These are phyloP conservation scores for Alternaria arbusti DNA, from an alignment of 2,329 filamentous ascomycete genomes.

Conservation along the genomic window DNA sequence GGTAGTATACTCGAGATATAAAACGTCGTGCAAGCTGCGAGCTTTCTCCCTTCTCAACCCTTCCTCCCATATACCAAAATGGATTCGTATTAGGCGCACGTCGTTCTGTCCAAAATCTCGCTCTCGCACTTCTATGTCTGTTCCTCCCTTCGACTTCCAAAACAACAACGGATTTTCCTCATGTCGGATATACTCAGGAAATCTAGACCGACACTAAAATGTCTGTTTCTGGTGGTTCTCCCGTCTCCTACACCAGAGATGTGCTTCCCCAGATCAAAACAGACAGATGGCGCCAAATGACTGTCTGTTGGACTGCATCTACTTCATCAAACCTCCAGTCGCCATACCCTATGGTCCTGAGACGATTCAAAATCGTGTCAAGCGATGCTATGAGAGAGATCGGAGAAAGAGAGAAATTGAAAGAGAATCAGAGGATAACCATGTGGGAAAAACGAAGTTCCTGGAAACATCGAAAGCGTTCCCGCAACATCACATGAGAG, in stretches of 20 bases:
- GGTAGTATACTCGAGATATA: neutral
- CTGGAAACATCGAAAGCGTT: neutral
- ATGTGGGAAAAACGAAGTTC: neutral
- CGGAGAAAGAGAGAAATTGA: neutral
- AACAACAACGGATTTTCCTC: accelerated
- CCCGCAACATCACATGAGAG: neutral
- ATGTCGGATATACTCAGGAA: neutral
- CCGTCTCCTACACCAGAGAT: no score
- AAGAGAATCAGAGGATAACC: no score
- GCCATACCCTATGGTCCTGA: no score
- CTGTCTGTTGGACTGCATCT: neutral
- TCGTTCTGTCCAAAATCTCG: neutral
- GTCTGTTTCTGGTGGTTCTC: neutral
- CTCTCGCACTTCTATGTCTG: no score
- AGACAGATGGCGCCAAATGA: no score
- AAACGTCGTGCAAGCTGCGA: neutral
- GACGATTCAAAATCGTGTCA: no score
- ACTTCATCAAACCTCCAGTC: neutral
- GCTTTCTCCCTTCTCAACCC: neutral
- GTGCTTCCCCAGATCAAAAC: no score
- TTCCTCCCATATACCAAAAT: neutral
- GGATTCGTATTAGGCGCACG: no score
- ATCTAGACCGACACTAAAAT: no score
- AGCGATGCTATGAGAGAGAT: neutral
- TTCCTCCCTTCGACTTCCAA: neutral